These are phyloP conservation scores for Dionaea muscipula DNA, from an alignment of 179 eudicot genomes.

Conservation along the genomic window DNA sequence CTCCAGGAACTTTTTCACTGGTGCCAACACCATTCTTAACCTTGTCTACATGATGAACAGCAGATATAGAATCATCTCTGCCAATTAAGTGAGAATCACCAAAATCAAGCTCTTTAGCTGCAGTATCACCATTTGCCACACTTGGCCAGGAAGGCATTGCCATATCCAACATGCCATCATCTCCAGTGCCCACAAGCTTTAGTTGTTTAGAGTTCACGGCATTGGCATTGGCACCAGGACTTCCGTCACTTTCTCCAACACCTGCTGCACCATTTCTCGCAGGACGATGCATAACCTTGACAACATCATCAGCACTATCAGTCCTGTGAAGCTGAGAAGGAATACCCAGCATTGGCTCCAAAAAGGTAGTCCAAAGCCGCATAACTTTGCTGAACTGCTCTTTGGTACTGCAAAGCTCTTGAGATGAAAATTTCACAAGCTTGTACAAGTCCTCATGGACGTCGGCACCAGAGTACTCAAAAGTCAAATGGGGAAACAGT, in stretches of 20 bases:
- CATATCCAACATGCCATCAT: too few relatives aligned
- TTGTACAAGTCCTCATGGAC: conserved; percentile 69
- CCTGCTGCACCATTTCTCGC: conserved; percentile 19
- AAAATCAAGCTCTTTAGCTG: conserved; percentile 27
- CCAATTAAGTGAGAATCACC: conserved; percentile 10
- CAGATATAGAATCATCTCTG: conserved; percentile 16
- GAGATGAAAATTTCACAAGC: conserved; percentile 68
- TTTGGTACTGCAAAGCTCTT: conserved; percentile 65
- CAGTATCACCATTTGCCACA: conserved; percentile 29
- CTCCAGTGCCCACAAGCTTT: conserved; percentile 32
- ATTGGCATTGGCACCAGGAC: conserved; percentile 25
- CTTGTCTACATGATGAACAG: conserved; percentile 20
- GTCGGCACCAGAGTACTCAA: conserved; percentile 48
- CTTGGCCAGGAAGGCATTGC: too few relatives aligned
- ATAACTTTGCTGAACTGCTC: conserved; percentile 71
- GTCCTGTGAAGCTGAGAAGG: conserved; percentile 26
- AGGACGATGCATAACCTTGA: conserved; percentile 20
- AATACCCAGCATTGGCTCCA: conserved; percentile 74
- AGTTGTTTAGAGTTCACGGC: conserved; percentile 28
- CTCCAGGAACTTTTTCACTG: conserved; percentile 28
- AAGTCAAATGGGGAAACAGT: conserved; percentile 44
- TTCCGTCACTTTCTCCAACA: conserved; percentile 33
- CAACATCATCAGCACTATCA: conserved; percentile 35
- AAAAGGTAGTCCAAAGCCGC: conserved; percentile 72
- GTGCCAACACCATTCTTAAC: conserved; percentile 17